Evolutionary conservation across 2,329 filamentous ascomycete genomes (phyloP).

Genomic region (Botryotinia narcissicola): DNA sequence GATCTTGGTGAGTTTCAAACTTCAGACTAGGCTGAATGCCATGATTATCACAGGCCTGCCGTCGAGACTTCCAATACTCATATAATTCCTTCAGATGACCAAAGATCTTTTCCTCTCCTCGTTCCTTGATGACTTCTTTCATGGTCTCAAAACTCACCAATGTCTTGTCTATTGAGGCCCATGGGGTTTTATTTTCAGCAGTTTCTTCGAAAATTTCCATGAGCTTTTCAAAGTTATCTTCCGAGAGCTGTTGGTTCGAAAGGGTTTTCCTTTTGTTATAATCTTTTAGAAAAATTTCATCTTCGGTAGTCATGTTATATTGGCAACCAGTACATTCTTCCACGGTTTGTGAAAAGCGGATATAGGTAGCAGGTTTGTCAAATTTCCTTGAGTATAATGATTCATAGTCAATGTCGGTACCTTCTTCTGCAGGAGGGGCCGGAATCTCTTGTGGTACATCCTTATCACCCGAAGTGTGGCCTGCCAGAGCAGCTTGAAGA

Average conservation of each 20-base stretch:
- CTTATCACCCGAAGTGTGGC: constrained; percentile 29
- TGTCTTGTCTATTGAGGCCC: constrained; percentile 84
- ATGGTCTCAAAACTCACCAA: constrained; percentile 75
- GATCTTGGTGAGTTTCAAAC: constrained; percentile 91
- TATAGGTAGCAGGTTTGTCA: constrained; percentile 85
- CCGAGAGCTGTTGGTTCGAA: constrained; percentile 65
- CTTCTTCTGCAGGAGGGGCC: constrained; percentile 62
- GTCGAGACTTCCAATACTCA: constrained; percentile 79
- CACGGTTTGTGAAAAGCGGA: constrained; percentile 96
- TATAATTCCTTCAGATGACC: constrained; percentile 74
- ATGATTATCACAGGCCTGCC: constrained; percentile 65
- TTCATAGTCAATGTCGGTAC: constrained; percentile 74
- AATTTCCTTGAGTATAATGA: constrained; percentile 78
- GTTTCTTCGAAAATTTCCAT: constrained; percentile 95
- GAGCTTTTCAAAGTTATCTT: constrained; percentile 89
- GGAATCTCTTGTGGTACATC: constrained; percentile 49
- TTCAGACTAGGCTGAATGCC: constrained; percentile 77
- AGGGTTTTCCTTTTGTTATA: constrained; percentile 73
- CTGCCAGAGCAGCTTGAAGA: constrained; percentile 39
- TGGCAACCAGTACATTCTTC: constrained; percentile 88
- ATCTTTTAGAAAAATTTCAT: constrained; percentile 78
- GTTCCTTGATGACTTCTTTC: constrained; percentile 61
- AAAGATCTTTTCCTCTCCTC: constrained; percentile 47
- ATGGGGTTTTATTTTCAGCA: constrained; percentile 79
- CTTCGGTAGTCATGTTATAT: constrained; percentile 93